Evolutionary conservation across 441 rosid genomes (phyloP).

Genomic region (Gossypium davidsonii): DNA sequence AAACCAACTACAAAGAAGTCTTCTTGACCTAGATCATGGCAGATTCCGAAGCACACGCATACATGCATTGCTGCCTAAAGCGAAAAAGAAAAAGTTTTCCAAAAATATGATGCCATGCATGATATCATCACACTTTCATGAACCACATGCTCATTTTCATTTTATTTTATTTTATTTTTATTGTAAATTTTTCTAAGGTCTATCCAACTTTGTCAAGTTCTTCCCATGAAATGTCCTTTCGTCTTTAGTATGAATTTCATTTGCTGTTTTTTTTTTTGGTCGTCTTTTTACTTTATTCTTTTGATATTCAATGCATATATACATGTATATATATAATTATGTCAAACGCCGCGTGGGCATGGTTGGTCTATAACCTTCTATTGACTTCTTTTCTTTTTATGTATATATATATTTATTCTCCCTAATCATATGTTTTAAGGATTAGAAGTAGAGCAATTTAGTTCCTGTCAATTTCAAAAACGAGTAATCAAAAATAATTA

Average conservation of each 20-base stretch:
- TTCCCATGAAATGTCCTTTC: neutral
- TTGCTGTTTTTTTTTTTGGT: neutral
- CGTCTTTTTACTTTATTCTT: neutral
- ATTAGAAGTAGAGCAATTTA: no score
- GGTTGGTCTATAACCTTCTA: neutral
- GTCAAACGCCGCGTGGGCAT: neutral
- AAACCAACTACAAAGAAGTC: neutral
- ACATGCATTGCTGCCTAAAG: slow-evolving; percentile 8
- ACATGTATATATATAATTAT: no score
- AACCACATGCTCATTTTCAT: neutral
- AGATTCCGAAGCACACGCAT: neutral
- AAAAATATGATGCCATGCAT: neutral
- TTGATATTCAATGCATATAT: neutral
- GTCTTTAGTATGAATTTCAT: neutral
- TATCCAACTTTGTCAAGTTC: neutral
- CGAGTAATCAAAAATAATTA: no score
- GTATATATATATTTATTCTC: neutral
- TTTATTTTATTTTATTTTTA: neutral
- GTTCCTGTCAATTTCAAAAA: accelerated
- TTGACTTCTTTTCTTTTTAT: neutral
- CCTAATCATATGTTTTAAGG: neutral
- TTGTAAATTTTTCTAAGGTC: neutral
- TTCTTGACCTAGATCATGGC: neutral
- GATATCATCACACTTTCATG: neutral
- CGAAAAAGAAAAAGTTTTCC: neutral